Evolutionary conservation across 108 stramenopile species (phyloP), one percentile per base, ranked within the genome.

Genomic region (Cyclotella atomus): DNA sequence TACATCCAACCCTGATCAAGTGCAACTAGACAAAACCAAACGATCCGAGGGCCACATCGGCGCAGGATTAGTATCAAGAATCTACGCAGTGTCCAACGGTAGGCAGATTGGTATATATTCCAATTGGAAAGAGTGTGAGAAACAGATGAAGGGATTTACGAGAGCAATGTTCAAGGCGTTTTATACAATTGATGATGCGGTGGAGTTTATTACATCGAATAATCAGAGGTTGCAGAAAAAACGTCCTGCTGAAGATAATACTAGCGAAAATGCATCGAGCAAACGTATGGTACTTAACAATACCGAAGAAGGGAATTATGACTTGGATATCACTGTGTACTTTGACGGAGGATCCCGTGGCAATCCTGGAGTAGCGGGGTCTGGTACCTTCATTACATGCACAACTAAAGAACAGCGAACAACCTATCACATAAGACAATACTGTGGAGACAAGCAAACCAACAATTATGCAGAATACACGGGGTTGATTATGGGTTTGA

Each of bases 261-360:
- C 36, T 12, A 23, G 25, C 30, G 65, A 46, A 34, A 68, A 60
- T 25, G 17, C 50, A 50, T 27, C 45, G 24, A 63, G 50, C 29
- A 43, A 21, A 44, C 52, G 34, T n/a, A n/a, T n/a, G 12, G 33
- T 10, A 23, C 25, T 33, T 47, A 44, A 44, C 24, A 41, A 43
- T 21, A 55, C 12, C 54, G 36, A 2, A 57, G 41, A 33, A 33
- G n/a, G 17, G 45, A 59, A 46, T 14, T 7, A 65, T 34, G 35
- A 27, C 14, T 47, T 76, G 23, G 57, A 69, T 19, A 81, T 86
- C 16, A 38, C 46, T 8, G 77, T 90, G 59, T 65, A 80, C 55
- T 95, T 95, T 79, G 94, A 95, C 71, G 94, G 94, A 14, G 94
- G 91, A 20, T 78, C 89, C 1, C 77, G 94, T 25, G 91, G 91